Evolutionary conservation across 2,329 filamentous ascomycete species (phyloP).

Genomic region (Aspergillus fijiensis): DNA sequence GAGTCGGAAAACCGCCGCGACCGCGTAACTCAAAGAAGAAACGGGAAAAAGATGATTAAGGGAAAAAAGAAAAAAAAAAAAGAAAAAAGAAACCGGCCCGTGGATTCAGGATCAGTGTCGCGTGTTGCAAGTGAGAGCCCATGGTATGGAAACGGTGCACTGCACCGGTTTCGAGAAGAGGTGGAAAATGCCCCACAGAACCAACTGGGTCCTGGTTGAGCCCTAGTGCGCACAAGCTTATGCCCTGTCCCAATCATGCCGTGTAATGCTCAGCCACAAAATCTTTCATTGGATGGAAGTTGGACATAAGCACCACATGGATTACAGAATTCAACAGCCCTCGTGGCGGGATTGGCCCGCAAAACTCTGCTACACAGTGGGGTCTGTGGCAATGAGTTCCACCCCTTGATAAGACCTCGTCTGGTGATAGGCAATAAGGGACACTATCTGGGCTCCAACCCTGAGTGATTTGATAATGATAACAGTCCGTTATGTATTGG

Average conservation of each 20-base stretch:
- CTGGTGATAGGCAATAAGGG: constrained; percentile 11
- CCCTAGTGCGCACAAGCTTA: constrained; percentile 10
- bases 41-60: too few relatives aligned
- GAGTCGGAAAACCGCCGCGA: constrained; percentile 8
- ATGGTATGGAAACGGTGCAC: constrained; percentile 1
- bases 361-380: constrained; percentile 6
- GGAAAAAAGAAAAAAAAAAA: too few relatives aligned
- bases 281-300: background rate
- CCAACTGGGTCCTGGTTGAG: background rate
- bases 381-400: constrained; percentile 1
- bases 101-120: constrained; percentile 4
- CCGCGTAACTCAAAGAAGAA: constrained; percentile 1
- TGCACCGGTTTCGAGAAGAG: constrained; percentile 13
- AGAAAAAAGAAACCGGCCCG: background rate
- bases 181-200: background rate
- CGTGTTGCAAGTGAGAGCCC: constrained; percentile 3
- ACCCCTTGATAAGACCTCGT: constrained; percentile 11
- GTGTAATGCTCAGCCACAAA: background rate
- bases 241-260: constrained; percentile 2
- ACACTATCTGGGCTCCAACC: background rate
- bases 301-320: constrained; percentile 9
- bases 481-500: constrained; percentile 7
- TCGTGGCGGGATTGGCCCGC: background rate
- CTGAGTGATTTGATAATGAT: constrained; percentile 11
- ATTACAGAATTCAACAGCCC: constrained; percentile 5